Conservation (phyloP, 1,284 basidiomycete species). For the Pseudomicrostroma phylloplanum region DNA sequence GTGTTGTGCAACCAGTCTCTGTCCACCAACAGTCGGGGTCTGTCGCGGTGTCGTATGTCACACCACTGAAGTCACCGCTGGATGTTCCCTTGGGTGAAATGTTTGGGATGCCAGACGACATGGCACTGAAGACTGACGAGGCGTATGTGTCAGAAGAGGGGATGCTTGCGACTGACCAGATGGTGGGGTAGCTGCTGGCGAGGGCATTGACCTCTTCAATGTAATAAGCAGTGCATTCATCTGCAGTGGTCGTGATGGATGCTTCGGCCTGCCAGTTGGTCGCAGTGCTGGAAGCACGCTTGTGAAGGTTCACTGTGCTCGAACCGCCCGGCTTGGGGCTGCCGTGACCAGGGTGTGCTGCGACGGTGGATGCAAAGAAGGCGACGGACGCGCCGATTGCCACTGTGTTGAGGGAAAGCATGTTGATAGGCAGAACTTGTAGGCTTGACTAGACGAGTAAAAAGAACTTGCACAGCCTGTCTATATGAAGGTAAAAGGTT, state of each 20-base stretch:
- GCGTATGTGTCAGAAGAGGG: conserved; percentile 52
- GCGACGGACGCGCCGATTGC: not conserved
- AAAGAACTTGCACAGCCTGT: not conserved
- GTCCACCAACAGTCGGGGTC: conserved; percentile 25
- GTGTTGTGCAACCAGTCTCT: conserved; percentile 24
- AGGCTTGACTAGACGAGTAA: not conserved
- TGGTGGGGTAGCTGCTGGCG: conserved; percentile 28
- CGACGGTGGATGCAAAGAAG: not conserved
- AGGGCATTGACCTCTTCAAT: conserved; percentile 31
- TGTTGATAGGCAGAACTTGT: not conserved
- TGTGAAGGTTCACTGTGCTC: not conserved
- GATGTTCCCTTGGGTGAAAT: conserved; percentile 48
- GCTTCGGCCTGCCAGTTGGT: conserved; percentile 28
- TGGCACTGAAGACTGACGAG: conserved; percentile 36
- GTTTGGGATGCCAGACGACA: conserved; percentile 50
- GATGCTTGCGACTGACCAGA: conserved; percentile 52
- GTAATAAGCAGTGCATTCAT: conserved; percentile 35
- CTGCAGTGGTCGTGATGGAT: conserved; percentile 18
- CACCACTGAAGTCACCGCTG: conserved; percentile 14
- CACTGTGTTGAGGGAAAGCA: not conserved
- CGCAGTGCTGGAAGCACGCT: conserved; percentile 6
- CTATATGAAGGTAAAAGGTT: no score
- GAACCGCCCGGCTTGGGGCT: not conserved
- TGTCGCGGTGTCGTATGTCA: conserved; percentile 10
- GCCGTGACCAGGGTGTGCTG: not conserved